Base-by-base conservation (phyloP, 148 eudicot species). In the Rhododendron mucronatum region DNA sequence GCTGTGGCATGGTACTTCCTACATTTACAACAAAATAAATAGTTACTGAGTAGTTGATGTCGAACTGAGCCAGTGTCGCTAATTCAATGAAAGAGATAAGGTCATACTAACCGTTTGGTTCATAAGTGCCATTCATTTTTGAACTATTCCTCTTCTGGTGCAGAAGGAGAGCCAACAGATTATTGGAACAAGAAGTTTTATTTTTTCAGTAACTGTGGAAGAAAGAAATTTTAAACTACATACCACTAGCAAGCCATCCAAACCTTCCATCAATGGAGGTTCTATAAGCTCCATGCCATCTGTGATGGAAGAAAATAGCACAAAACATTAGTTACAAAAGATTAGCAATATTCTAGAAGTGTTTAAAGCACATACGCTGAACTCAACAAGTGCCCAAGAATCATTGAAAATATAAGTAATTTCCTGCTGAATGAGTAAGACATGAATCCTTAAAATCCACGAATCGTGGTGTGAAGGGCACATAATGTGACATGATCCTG, bases 211-310 rank as follows among this genome's bases (percentile, higher is more conserved):
- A 75, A 55, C 7, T 65, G 20, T 37, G 7, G 8, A 82, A 6
- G 83, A 21, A 69, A 30, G 3, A 80, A 59, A 65, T 21, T 82
- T 35, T 48, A 80, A 93, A 33, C 74, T 71, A 91, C 97, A 91
- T 90, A 95, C 98, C 76, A 86, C 89, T n/a, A 93, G 35, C 67
- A 93, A 87, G 10, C 83, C 90, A 87, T 92, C 93, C 90, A 95
- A 89, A 76, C 95, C 97, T 88, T 90, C 96, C 95, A 95, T 92
- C 35, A 87, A 69, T 39, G 97, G 98, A 74, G 90, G 95, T 85
- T 87, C 86, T 63, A 88, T 37, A 82, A 88, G 88, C 65, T 75
- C 79, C 79, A 16, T 75, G 79, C 47, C 47, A 18, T 37, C 79
- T 75, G 47, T 75, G 47, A 37, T 39, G 7, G 41, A 37, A 74